Conservation (phyloP, 2,329 filamentous ascomycete species). For the Colletotrichum acutatum region DNA sequence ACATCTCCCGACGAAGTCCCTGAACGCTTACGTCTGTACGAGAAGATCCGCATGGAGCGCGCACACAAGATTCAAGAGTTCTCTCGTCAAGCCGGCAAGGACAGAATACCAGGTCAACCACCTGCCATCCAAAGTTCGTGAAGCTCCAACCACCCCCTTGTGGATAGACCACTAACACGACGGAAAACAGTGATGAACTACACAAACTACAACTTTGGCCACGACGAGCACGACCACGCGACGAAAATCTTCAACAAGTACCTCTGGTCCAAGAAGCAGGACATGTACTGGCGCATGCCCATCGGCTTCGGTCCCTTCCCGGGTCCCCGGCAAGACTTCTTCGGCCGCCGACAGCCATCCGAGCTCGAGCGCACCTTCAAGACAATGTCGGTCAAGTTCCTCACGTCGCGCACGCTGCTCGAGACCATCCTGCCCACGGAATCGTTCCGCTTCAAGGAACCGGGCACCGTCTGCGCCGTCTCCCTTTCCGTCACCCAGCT, state of each 20-base stretch:
- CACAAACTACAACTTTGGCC: slow-evolving; percentile 64
- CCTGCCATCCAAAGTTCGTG: slow-evolving; percentile 19
- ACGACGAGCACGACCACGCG: slow-evolving; percentile 68
- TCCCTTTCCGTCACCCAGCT: slow-evolving; percentile 55
- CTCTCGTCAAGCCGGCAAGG: slow-evolving; percentile 62
- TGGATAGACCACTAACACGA: no score
- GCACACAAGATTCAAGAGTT: slow-evolving; percentile 68
- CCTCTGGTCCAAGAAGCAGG: slow-evolving; percentile 51
- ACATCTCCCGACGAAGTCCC: slow-evolving; percentile 58
- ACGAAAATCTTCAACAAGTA: slow-evolving; percentile 61
- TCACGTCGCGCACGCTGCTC: slow-evolving; percentile 59
- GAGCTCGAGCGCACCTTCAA: slow-evolving; percentile 49
- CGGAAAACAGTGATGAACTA: slow-evolving; percentile 48
- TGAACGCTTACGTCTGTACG: slow-evolving; percentile 67
- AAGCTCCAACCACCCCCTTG: no score
- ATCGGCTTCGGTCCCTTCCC: slow-evolving; percentile 58
- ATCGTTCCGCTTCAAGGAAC: slow-evolving; percentile 53
- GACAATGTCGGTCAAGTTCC: slow-evolving; percentile 61
- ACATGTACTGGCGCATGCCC: slow-evolving; percentile 56
- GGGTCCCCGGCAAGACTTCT: slow-evolving; percentile 42
- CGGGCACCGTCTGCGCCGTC: slow-evolving; percentile 56
- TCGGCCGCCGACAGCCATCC: slow-evolving; percentile 23
- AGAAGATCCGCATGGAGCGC: slow-evolving; percentile 67
- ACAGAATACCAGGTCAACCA: slow-evolving; percentile 41
- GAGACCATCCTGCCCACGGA: slow-evolving; percentile 58